Evolutionary conservation across 2,329 filamentous ascomycete genomes (phyloP), one percentile per base, ranked within the genome.

Genomic region (Aspergillus versicolor): DNA sequence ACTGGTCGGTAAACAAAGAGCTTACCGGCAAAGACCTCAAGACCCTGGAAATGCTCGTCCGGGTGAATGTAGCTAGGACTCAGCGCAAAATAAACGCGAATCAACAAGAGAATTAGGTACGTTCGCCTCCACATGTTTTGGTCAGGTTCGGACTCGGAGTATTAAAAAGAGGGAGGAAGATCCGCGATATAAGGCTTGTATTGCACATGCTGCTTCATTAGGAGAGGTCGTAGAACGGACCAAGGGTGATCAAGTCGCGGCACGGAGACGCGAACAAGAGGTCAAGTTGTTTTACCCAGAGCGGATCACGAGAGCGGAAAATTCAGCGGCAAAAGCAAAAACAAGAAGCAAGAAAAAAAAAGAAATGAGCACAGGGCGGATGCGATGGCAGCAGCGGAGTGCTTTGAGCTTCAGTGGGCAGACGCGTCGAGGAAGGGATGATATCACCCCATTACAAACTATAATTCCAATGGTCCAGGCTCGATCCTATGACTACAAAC

Each of bases 1-100:
- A 17, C 9, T 21, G 48, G 51, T 46, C n/a, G 22, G n/a, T 37
- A 30, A 12, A 54, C 22, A 50, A 50, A 43, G 42, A 49, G 78
- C 87, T 65, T 85, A 97, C 93, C 93, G 70, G 93, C 92, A 70
- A 97, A 94, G 63, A 97, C 88, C 80, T 99, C 94, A 15, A 94
- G 94, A 37, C 94, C 94, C 78, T 99, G 94, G 70, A 99, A 99
- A 80, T 97, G 94, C 82, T 99, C 94, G 79, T 99, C 94, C 5
- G 94, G 94, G 75, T 99, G 94, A 46, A 99, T 85, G 75, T 99
- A 99, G 81, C 93, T 97, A 58, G 94, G 90, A 62, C 89, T 92
- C 63, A 97, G 79, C 59, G 94, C 93, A 74, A 97, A 93, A 84
- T 93, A 97, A 70, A 97, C 83, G 75, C 94, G 89, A 69, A 96